Evolutionary conservation across 2,329 filamentous ascomycete species (phyloP), one percentile per base, ranked within the genome.

Genomic region (Erysiphe pulchra): DNA sequence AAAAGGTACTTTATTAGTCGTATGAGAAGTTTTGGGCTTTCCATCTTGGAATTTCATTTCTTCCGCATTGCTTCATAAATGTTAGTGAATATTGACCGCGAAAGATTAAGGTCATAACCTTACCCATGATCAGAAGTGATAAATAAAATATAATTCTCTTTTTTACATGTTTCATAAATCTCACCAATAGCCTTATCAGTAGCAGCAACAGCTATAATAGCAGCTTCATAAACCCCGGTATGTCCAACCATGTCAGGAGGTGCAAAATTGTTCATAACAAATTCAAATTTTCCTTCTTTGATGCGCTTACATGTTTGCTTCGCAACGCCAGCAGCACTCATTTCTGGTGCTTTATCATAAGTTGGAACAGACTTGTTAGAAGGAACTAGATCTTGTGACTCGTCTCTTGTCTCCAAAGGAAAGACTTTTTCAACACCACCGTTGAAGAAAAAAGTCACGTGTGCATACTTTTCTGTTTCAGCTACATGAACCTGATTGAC

Each of bases 371-470:
- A 65, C 70, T 80, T 87, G 63, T 92, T 92, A 43, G 84, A 93
- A 44, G 85, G 77, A 41, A 98, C 86, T 4, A 78, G 66, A 59
- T 78, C 74, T 60, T 77, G 73, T 28, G 63, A 64, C 69, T 93
- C 80, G 57, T 98, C 90, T 53, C 90, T 82, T 50, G 78, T 76
- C 66, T 98, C 90, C 42, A 85, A 78, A 46, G 80, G 76, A 65
- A 94, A 98, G 51, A 83, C 81, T 69, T 94, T 92, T 68, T 98
- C 90, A 45, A 93, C 82, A 59, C 90, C 90, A 47, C 90, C 90
- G 66, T 98, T 98, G 77, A 95, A 95, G 74, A 95, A 95, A 73
- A 95, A 95, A 47, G 90, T 95, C 52, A 98, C 90, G 67, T 98
- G 90, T 33, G 90, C 90, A 63, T 98, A 98, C 70, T 98, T 98